A percentile compares a stretch with the other conserved stretches of the same genome.
Conservation (phyloP, 2,329 filamentous ascomycete species). For the Parascedosporium putredinis region DNA sequence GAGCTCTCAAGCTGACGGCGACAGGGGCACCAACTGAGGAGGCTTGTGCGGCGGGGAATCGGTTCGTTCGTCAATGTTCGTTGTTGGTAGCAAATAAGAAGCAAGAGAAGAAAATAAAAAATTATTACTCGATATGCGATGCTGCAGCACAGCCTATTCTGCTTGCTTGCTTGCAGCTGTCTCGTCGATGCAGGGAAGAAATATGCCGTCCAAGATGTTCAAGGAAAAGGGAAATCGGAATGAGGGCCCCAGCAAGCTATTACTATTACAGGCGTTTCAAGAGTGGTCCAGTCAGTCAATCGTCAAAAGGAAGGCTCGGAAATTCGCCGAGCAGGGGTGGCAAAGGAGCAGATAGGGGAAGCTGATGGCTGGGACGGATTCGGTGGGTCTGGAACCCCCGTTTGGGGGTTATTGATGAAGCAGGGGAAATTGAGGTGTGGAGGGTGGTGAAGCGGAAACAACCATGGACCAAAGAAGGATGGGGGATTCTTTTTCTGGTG, state of each 20-base stretch:
- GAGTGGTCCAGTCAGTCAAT: not conserved
- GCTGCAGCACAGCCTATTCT: too few relatives aligned
- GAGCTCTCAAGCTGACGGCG: not conserved
- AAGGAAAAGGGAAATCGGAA: too few relatives aligned
- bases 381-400: not conserved
- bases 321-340: not conserved
- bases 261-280: not conserved
- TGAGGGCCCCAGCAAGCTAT: not conserved
- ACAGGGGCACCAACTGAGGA: not conserved
- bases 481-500: too few relatives aligned
- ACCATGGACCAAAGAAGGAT: too few relatives aligned
- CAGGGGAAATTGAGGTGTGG: not conserved
- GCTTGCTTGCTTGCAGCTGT: too few relatives aligned
- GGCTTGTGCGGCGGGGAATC: not conserved
- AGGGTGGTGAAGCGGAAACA: not conserved
- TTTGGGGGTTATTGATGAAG: not conserved
- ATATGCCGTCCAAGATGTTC: too few relatives aligned
- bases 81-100: too few relatives aligned
- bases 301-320: not conserved
- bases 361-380: not conserved
- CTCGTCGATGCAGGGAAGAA: too few relatives aligned
- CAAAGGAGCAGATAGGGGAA: slow-evolving; percentile 3
- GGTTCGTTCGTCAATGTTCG: not conserved
- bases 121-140: too few relatives aligned
- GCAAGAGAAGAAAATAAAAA: too few relatives aligned